These are phyloP conservation scores for Cerrena zonata DNA, from an alignment of 1,284 basidiomycete genomes.

Conservation along the genomic window DNA sequence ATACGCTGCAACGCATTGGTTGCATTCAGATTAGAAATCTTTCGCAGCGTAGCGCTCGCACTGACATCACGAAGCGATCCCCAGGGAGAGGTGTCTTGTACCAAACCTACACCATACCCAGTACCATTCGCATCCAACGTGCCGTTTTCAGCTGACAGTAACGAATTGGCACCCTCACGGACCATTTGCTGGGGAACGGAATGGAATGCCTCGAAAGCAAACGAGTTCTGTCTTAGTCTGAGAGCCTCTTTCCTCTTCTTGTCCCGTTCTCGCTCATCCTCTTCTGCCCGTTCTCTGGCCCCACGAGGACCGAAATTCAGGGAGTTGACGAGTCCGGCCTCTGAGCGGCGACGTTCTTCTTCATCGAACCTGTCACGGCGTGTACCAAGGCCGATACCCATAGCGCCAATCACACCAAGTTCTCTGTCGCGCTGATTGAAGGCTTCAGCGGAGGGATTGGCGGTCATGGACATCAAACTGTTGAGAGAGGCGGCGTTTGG, in stretches of 20 bases:
- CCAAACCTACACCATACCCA: conserved; percentile 14
- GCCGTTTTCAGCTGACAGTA: conserved; percentile 30
- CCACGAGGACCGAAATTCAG: conserved; percentile 39
- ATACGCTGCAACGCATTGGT: conserved; percentile 9
- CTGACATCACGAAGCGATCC: conserved; percentile 24
- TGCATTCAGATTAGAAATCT: conserved; percentile 27
- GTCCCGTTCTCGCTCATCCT: conserved; percentile 57
- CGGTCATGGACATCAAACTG: conserved; percentile 25
- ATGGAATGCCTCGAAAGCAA: conserved; percentile 72
- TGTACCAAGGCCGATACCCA: conserved; percentile 38
- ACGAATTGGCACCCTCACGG: conserved; percentile 30
- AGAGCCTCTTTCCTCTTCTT: conserved; percentile 42
- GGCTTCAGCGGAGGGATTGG: conserved; percentile 27
- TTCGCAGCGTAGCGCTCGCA: conserved; percentile 24
- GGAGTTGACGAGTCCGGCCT: conserved; percentile 26
- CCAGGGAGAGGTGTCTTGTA: conserved; percentile 21
- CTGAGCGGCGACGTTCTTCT: conserved; percentile 35
- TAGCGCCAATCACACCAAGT: conserved; percentile 40
- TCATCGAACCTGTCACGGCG: conserved; percentile 32
- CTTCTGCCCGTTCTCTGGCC: conserved; percentile 55
- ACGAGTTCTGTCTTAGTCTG: conserved; percentile 36
- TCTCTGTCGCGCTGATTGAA: conserved; percentile 46
- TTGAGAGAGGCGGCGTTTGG: conserved; percentile 30
- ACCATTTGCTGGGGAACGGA: conserved; percentile 46
- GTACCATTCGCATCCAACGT: conserved; percentile 6